A percentile compares a stretch with the other conserved stretches of the same genome.
These are phyloP conservation scores for Parmelia sp. DNA, from an alignment of 495 filamentous ascomycete genomes.

Conservation along the genomic window DNA sequence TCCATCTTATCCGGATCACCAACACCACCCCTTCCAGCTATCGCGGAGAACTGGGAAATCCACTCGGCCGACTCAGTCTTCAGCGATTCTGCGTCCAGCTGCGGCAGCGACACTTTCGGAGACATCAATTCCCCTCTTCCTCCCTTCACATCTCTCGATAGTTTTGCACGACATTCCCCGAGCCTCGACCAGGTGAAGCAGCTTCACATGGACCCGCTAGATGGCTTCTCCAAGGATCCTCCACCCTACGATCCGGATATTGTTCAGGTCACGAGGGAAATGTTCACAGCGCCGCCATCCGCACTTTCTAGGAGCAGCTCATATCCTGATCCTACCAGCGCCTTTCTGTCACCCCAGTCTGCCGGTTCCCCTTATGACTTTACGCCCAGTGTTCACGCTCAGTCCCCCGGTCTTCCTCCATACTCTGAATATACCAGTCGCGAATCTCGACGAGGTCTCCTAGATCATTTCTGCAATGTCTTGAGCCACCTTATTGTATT, in stretches of 20 bases:
- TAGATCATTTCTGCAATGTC: slow-evolving; percentile 59
- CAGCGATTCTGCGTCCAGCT: slow-evolving; percentile 30
- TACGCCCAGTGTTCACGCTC: slow-evolving; percentile 22
- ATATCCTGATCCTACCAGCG: slow-evolving; percentile 29
- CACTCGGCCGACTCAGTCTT: slow-evolving; percentile 31
- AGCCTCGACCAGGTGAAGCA: slow-evolving; percentile 27
- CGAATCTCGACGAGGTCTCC: slow-evolving; percentile 47
- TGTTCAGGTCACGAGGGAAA: slow-evolving; percentile 23
- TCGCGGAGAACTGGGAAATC: slow-evolving; percentile 30
- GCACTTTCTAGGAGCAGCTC: slow-evolving; percentile 28
- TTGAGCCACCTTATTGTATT: slow-evolving; percentile 58
- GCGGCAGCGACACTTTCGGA: slow-evolving; percentile 27
- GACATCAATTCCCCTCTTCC: slow-evolving; percentile 29
- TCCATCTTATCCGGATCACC: slow-evolving; percentile 29
- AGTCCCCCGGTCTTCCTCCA: slow-evolving; percentile 34
- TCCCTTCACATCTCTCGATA: slow-evolving; percentile 28
- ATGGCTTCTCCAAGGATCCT: slow-evolving; percentile 26
- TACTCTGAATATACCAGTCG: slow-evolving; percentile 51
- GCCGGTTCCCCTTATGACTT: slow-evolving; percentile 40
- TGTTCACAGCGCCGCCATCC: slow-evolving; percentile 25
- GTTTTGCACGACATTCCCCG: slow-evolving; percentile 25
- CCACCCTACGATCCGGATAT: slow-evolving; percentile 28
- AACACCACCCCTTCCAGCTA: slow-evolving; percentile 29
- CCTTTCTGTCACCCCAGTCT: slow-evolving; percentile 28
- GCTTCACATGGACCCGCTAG: slow-evolving; percentile 28